Evolutionary conservation across 2,329 filamentous ascomycete species (phyloP).

Genomic region (Magnaporthales sp.): DNA sequence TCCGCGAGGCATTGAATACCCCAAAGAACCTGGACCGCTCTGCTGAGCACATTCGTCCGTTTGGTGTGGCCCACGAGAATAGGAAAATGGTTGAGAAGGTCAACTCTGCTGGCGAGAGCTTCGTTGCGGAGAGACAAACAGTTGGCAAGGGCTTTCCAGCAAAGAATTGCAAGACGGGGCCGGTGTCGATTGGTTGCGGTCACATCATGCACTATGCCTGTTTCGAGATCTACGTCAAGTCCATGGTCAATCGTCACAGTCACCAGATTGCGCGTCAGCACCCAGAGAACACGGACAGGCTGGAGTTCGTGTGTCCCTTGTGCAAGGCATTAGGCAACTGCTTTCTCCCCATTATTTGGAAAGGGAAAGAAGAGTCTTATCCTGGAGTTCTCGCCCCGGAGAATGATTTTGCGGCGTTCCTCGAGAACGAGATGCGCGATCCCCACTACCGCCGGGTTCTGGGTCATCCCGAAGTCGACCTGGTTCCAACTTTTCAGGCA

Average conservation of each 20-base stretch:
- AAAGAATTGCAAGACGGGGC: conserved; percentile 57
- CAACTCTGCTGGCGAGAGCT: conserved; percentile 60
- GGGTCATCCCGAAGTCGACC: conserved; percentile 13
- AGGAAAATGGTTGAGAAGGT: conserved; percentile 68
- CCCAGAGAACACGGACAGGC: conserved; percentile 67
- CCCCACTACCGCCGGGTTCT: conserved; percentile 12
- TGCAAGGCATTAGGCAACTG: conserved; percentile 95
- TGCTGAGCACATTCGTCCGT: conserved; percentile 75
- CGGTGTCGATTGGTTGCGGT: conserved; percentile 84
- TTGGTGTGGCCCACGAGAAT: conserved; percentile 86
- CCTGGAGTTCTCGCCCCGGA: conserved; percentile 58
- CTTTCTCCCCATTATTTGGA: conserved; percentile 94
- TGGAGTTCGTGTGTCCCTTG: conserved; percentile 92
- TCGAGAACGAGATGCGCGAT: conserved; percentile 39
- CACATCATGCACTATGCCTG: conserved; percentile 98
- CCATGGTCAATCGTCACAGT: conserved; percentile 73
- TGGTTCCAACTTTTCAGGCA: conserved; percentile 25
- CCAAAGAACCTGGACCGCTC: conserved; percentile 78
- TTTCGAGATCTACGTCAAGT: conserved; percentile 84
- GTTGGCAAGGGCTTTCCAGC: conserved; percentile 85
- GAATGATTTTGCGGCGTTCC: conserved; percentile 56
- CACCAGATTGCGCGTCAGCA: conserved; percentile 94
- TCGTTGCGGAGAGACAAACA: conserved; percentile 67
- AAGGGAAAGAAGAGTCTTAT: conserved; percentile 77
- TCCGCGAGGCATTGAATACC: conserved; percentile 72